Percentiles rank a stretch among this genome's conserved stretches.
phyloP scores from a whole-genome alignment of 139 green algal genomes.

The Chlamydomonas applanata region DNA sequence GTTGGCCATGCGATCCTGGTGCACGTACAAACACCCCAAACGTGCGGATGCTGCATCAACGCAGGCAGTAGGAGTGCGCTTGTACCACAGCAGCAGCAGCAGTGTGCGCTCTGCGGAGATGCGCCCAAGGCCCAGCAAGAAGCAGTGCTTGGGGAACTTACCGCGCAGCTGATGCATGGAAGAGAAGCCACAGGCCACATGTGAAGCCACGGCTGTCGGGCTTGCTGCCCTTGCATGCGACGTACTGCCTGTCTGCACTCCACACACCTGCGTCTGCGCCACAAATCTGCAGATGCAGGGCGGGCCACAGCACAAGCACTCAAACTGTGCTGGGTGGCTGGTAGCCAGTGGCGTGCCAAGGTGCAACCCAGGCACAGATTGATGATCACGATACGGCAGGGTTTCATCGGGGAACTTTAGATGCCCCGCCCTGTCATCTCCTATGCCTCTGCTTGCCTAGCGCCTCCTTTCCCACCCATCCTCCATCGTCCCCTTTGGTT shows the following conservation, averaged over 20 bases:
- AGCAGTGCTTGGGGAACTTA: constrained; percentile 2
- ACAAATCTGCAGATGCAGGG: neutral
- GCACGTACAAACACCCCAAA: neutral
- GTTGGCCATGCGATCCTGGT: neutral
- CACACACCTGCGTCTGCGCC: neutral
- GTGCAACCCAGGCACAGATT: no score
- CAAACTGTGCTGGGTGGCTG: no score
- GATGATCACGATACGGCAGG: no score
- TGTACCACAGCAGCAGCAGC: neutral
- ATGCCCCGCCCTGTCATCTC: no score
- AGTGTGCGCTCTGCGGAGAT: no score
- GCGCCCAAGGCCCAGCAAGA: neutral
- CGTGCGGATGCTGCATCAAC: neutral
- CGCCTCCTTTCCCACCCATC: no score
- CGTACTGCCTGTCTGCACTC: constrained; percentile 27
- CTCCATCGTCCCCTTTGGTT: no score
- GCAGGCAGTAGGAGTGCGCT: no score
- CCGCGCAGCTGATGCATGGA: constrained; percentile 61
- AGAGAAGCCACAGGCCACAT: constrained; percentile 73
- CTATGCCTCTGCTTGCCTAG: no score
- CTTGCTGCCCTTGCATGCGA: constrained; percentile 47
- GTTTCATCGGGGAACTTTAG: no score
- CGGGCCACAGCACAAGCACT: neutral
- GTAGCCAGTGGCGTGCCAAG: no score
- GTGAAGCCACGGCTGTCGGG: constrained; percentile 63